Evolutionary conservation across 768 basidiomycete species (phyloP), one percentile per base, ranked within the genome.

Genomic region (Imleria badia): DNA sequence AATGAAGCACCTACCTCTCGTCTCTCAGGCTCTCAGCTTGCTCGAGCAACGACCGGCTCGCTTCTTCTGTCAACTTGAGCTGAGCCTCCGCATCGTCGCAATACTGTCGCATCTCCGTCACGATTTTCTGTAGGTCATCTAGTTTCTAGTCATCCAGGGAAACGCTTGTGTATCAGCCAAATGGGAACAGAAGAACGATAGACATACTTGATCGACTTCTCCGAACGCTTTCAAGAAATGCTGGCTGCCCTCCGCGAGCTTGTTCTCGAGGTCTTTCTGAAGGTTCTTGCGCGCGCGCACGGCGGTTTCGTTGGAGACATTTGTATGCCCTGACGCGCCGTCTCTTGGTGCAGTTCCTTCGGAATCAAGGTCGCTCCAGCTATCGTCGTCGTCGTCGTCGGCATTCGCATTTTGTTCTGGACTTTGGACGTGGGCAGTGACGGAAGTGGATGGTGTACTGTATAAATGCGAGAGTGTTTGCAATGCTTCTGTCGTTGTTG

Each of bases 61-160:
- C 83, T 48, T 86, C 83, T 49, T 85, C 86, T 0, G 93, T 92
- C 13, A 85, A 74, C 29, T 78, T 77, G 11, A 98, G 76, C 54
- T 92, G 89, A 2, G 75, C 74, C 59, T 95, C 89, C 0, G 92
- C 93, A 48, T 91, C 83, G 63, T 93, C 89, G 60, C 93, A 98
- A 59, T 85, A 83, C 6, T 68, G 53, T 43, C 87, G 85, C 94
- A 99, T 98, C 10, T 84, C 83, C 15, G 74, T 71, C 48, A 97
- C 81, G 67, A 95, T 87, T 1, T 73, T 75, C 60, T 96, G 87
- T 19, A 98, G 73, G 30, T 84, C 82, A 60, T 85, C 82, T 36
- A 99, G 75, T 83, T 90, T 95, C 96, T 99, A 62, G 14, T 36
- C 26, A 26, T 0, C 41, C 30, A 15, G 17, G 5, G 34, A 6